Percentiles rank a stretch among this genome's conserved stretches.
phyloP scores from a whole-genome alignment of 805 yeast species.

The Hanseniaspora guilliermondii region DNA sequence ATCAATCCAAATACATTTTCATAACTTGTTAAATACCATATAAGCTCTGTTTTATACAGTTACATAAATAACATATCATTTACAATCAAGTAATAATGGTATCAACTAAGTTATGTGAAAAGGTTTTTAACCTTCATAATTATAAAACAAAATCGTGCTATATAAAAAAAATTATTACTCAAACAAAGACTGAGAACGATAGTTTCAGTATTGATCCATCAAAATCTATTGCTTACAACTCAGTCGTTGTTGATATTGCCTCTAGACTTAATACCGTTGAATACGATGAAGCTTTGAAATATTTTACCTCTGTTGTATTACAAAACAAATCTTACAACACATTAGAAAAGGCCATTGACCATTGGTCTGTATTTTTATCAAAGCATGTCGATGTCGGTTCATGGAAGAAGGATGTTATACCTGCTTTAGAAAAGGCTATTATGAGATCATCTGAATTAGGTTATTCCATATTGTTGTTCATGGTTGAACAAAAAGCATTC shows the following conservation, averaged over 20 bases:
- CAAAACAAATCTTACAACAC: neutral
- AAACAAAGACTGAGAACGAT: neutral
- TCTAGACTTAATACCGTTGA: neutral
- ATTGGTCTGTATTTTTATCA: neutral
- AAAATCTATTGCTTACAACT: conserved; percentile 2
- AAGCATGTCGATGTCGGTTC: neutral
- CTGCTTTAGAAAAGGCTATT: conserved; percentile 59
- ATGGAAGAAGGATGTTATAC: conserved; percentile 24
- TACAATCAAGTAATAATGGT: neutral
- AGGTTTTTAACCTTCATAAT: conserved; percentile 19
- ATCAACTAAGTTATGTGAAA: conserved; percentile 14
- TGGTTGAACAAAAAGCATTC: conserved; percentile 22
- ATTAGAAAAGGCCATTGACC: neutral
- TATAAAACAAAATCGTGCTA: conserved; percentile 16
- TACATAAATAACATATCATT: neutral
- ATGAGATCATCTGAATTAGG: conserved; percentile 68
- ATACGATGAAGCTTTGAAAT: neutral
- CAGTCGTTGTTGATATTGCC: neutral
- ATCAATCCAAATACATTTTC: too few relatives aligned
- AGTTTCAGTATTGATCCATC: neutral
- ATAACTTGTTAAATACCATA: too few relatives aligned
- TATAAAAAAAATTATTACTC: neutral
- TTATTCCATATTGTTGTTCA: conserved; percentile 42
- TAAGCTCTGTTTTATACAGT: too few relatives aligned
- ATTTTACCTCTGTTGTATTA: neutral